Evolutionary conservation across 768 basidiomycete genomes (phyloP).

Genomic region (Plicaturopsis crispa): DNA sequence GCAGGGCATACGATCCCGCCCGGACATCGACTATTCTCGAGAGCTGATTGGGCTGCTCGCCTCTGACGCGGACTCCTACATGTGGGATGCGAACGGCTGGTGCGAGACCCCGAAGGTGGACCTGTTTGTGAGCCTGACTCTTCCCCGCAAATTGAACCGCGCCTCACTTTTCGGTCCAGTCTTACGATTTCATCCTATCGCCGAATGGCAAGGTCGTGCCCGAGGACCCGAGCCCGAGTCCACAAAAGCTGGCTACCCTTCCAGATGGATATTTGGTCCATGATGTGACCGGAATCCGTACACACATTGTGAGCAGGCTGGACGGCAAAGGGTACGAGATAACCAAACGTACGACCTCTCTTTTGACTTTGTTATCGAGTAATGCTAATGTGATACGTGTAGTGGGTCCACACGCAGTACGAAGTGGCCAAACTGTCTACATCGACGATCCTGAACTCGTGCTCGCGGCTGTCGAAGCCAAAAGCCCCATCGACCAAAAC

Average conservation of each 20-base stretch:
- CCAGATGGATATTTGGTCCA: conserved; percentile 68
- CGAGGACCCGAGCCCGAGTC: conserved; percentile 67
- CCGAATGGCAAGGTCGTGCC: conserved; percentile 40
- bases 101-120: conserved; percentile 66
- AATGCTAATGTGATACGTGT: conserved; percentile 6
- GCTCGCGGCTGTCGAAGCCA: conserved; percentile 24
- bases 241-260: conserved; percentile 54
- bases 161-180: no score
- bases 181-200: conserved; percentile 78
- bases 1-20: conserved; percentile 62
- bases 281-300: conserved; percentile 72
- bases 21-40: conserved; percentile 78
- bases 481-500: conserved; percentile 16
- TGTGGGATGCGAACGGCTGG: conserved; percentile 68
- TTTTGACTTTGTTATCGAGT: background rate
- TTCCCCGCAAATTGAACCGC: no score
- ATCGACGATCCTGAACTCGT: conserved; percentile 58
- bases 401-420: conserved; percentile 82
- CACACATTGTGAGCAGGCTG: conserved; percentile 69
- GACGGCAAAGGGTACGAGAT: conserved; percentile 87
- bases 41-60: conserved; percentile 51
- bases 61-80: conserved; percentile 38
- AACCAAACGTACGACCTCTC: conserved; percentile 53
- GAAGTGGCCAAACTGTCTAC: conserved; percentile 75
- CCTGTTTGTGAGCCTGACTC: conserved; percentile 58